Evolutionary conservation across 495 filamentous ascomycete species (phyloP).

Genomic region (Aspergillus taichungensis): DNA sequence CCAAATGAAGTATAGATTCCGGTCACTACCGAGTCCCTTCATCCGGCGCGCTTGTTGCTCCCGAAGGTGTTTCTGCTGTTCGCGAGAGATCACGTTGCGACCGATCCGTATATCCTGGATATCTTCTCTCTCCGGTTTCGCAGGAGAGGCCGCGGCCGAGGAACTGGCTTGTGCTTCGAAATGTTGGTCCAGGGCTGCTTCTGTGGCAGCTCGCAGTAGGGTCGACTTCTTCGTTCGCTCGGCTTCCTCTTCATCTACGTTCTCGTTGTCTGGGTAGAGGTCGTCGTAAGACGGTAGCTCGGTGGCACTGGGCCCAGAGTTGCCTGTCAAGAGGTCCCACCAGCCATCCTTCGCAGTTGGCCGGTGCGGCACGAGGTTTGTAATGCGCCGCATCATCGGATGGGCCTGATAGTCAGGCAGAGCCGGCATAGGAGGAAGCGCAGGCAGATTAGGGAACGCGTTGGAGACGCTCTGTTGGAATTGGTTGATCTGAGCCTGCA

Average conservation of each 20-base stretch:
- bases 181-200: conserved; percentile 58
- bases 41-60: conserved; percentile 65
- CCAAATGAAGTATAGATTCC: conserved; percentile 81
- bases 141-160: conserved; percentile 30
- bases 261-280: conserved; percentile 54
- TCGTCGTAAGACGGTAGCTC: conserved; percentile 74
- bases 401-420: conserved; percentile 66
- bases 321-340: conserved; percentile 57
- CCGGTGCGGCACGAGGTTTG: conserved; percentile 58
- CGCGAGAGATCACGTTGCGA: conserved; percentile 47
- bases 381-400: conserved; percentile 64
- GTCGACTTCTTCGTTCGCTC: conserved; percentile 53
- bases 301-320: conserved; percentile 33
- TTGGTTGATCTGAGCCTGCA: conserved; percentile 70
- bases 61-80: conserved; percentile 65
- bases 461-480: conserved; percentile 64
- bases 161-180: conserved; percentile 50
- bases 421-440: conserved; percentile 48
- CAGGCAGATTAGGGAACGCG: conserved; percentile 60
- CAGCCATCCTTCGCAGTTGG: conserved; percentile 49
- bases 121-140: conserved; percentile 24
- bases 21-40: conserved; percentile 64
- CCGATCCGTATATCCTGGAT: conserved; percentile 39
- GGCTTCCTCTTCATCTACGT: conserved; percentile 30
- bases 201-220: conserved; percentile 51